Percentiles rank a stretch among this genome's conserved stretches.
Evolutionary conservation across 352 stramenopile species (phyloP).

Genomic region (Globisporangium uncinulatum): DNA sequence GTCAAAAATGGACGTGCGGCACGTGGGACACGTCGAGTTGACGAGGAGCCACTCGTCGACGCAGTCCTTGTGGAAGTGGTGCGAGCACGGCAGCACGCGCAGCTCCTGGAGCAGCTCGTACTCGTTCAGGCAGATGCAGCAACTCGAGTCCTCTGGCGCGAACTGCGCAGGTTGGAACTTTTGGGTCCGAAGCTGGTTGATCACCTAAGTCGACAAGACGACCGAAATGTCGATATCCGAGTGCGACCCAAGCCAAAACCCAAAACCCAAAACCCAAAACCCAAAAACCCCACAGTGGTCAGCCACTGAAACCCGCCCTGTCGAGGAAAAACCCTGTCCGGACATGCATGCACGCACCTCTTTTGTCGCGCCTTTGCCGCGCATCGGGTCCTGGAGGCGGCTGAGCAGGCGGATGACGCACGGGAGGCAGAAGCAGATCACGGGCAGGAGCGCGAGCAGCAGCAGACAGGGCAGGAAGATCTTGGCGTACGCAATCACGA

Average conservation of each 20-base stretch:
- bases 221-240: neutral
- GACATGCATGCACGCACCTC: slow-evolving; percentile 29
- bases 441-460: slow-evolving; percentile 82
- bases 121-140: slow-evolving; percentile 89
- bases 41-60: slow-evolving; percentile 87
- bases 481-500: slow-evolving; percentile 91
- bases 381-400: slow-evolving; percentile 83
- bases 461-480: slow-evolving; percentile 91
- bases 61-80: slow-evolving; percentile 94
- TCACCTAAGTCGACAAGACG: slow-evolving; percentile 28
- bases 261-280: too few relatives aligned
- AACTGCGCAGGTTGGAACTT: slow-evolving; percentile 63
- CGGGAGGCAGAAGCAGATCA: slow-evolving; percentile 92
- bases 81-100: slow-evolving; percentile 92
- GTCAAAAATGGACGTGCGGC: slow-evolving; percentile 77
- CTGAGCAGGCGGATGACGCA: slow-evolving; percentile 91
- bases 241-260: too few relatives aligned
- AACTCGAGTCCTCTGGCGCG: slow-evolving; percentile 79
- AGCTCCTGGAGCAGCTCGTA: slow-evolving; percentile 88
- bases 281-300: too few relatives aligned
- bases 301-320: too few relatives aligned
- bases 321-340: too few relatives aligned
- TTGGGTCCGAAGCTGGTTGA: slow-evolving; percentile 57
- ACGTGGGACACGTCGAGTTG: slow-evolving; percentile 86
- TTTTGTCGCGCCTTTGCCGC: slow-evolving; percentile 77